Conservation (phyloP, 1,139 yeast genomes). For the Magnusiomyces ingens region DNA sequence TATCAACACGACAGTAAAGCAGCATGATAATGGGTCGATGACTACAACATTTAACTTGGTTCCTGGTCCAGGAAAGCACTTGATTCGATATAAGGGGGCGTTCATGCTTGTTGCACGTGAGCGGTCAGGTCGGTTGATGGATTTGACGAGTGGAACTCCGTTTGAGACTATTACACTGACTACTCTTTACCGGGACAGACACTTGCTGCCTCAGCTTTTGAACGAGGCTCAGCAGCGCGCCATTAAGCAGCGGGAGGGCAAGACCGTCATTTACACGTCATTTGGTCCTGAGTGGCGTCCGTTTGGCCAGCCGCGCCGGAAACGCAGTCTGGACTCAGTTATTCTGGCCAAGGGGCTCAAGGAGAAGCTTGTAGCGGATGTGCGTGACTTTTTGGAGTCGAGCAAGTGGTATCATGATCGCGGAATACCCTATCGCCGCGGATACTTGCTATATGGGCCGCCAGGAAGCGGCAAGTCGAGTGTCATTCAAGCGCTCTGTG, state of each 20-base stretch:
- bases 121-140: conserved; percentile 81
- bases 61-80: conserved; percentile 97
- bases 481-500: conserved; percentile 93
- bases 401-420: conserved; percentile 92
- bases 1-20: conserved; percentile 80
- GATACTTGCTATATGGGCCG: conserved; percentile 90
- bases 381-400: conserved; percentile 66
- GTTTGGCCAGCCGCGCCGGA: conserved; percentile 91
- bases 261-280: conserved; percentile 86
- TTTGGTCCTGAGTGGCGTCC: conserved; percentile 99
- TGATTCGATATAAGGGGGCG: conserved; percentile 79
- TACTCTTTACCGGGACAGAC: conserved; percentile 76
- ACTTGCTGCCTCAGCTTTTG: conserved; percentile 62
- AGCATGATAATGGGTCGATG: conserved; percentile 90
- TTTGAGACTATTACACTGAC: conserved; percentile 92
- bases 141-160: conserved; percentile 87
- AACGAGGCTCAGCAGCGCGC: conserved; percentile 84
- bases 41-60: conserved; percentile 82
- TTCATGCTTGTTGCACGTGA: conserved; percentile 85
- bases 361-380: conserved; percentile 60
- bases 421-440: conserved; percentile 96
- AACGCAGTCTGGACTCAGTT: conserved; percentile 78
- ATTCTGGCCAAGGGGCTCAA: conserved; percentile 72
- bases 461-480: conserved; percentile 98
- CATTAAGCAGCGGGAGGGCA: conserved; percentile 78